Conservation (phyloP, 1,139 yeast species). For the Yamadazyma songkhlaensis region DNA sequence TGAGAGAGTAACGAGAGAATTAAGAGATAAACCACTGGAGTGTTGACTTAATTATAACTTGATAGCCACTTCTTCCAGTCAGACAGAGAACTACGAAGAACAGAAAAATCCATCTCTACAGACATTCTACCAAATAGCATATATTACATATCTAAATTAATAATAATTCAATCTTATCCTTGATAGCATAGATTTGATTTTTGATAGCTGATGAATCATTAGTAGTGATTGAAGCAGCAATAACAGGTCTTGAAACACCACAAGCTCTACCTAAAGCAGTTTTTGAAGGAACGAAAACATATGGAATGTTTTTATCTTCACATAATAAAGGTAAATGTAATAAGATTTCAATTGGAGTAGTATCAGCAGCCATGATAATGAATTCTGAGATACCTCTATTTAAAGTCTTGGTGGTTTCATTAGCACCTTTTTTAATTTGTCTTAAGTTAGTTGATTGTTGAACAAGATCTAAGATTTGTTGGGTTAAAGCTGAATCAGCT, state of each 20-base stretch:
- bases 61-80: too few relatives aligned
- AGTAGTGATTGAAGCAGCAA: constrained; percentile 97
- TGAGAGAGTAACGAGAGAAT: too few relatives aligned
- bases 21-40: too few relatives aligned
- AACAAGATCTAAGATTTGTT: constrained; percentile 95
- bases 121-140: neutral
- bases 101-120: too few relatives aligned
- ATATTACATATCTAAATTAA: constrained; percentile 56
- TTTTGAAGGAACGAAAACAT: constrained; percentile 97
- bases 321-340: constrained; percentile 96
- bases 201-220: constrained; percentile 98
- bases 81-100: too few relatives aligned
- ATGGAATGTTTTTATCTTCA: constrained; percentile 99
- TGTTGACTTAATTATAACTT: too few relatives aligned
- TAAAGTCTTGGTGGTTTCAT: constrained; percentile 98
- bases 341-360: constrained; percentile 98
- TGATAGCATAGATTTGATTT: constrained; percentile 94
- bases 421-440: constrained; percentile 99
- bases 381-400: constrained; percentile 99
- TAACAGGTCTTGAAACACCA: constrained; percentile 99
- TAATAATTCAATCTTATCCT: constrained; percentile 98
- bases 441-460: constrained; percentile 98
- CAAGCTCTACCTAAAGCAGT: constrained; percentile 99
- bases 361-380: constrained; percentile 99
- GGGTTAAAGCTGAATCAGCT: constrained; percentile 93